These are phyloP conservation scores for Anisodus acutangulus DNA, from an alignment of 257 asterid genomes.

Conservation along the genomic window DNA sequence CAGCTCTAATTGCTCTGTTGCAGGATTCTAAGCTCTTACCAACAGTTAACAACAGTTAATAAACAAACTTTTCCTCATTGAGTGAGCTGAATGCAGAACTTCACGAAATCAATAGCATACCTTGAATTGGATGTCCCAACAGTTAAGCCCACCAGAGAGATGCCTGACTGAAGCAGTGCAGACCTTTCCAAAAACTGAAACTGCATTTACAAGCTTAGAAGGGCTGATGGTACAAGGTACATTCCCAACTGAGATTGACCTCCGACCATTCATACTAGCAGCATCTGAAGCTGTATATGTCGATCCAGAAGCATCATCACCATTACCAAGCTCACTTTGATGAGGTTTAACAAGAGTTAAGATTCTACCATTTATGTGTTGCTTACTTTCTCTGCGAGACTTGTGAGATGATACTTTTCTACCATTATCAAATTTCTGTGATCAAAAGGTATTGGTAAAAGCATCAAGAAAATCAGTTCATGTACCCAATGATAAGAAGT, in stretches of 20 bases:
- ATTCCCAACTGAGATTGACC: slow-evolving; percentile 38
- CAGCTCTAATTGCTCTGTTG: slow-evolving; percentile 45
- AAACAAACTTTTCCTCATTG: neutral
- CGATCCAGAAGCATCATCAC: slow-evolving; percentile 29
- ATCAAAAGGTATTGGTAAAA: slow-evolving; percentile 8
- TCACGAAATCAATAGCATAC: slow-evolving; percentile 18
- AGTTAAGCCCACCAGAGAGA: slow-evolving; percentile 36
- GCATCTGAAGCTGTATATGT: slow-evolving; percentile 28
- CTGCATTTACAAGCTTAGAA: slow-evolving; percentile 46
- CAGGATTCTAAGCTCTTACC: slow-evolving; percentile 51
- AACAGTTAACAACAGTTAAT: neutral
- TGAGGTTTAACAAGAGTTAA: slow-evolving; percentile 26
- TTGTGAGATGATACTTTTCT: slow-evolving; percentile 33
- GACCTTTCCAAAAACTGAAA: slow-evolving; percentile 54
- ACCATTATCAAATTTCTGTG: slow-evolving; percentile 38
- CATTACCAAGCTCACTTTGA: slow-evolving; percentile 25
- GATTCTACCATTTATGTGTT: slow-evolving; percentile 3
- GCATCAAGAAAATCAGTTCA: slow-evolving; percentile 18
- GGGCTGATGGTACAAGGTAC: slow-evolving; percentile 42
- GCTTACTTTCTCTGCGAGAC: slow-evolving; percentile 35
- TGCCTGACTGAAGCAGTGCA: slow-evolving; percentile 45
- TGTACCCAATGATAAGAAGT: neutral
- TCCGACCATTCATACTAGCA: slow-evolving; percentile 31
- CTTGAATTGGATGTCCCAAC: slow-evolving; percentile 14
- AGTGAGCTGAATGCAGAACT: neutral